Conservation (phyloP, 495 filamentous ascomycete species). For the Podospora pseudocomata region DNA sequence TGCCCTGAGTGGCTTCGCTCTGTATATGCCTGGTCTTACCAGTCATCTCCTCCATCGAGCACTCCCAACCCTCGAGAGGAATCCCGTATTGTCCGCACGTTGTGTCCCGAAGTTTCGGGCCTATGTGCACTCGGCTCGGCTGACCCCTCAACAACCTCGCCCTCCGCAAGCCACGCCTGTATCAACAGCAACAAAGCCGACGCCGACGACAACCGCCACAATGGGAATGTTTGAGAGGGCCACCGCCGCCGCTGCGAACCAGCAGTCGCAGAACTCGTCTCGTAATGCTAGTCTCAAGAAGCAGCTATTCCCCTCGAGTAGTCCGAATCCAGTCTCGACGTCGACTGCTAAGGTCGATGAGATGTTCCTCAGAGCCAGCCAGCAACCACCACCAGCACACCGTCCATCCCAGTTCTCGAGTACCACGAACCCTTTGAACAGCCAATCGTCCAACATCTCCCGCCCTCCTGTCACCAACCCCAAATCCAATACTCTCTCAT, state of each 20-base stretch:
- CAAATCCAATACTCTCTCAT: slow-evolving; percentile 32
- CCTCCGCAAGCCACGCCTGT: background rate
- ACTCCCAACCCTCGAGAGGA: slow-evolving; percentile 18
- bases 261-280: slow-evolving; percentile 9
- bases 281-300: slow-evolving; percentile 36
- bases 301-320: slow-evolving; percentile 50
- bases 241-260: slow-evolving; percentile 20
- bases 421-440: slow-evolving; percentile 14
- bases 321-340: slow-evolving; percentile 26
- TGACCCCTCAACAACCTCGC: background rate
- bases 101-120: slow-evolving; percentile 3
- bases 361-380: slow-evolving; percentile 23
- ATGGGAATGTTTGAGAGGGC: slow-evolving; percentile 27
- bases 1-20: slow-evolving; percentile 12
- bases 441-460: slow-evolving; percentile 12
- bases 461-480: slow-evolving; percentile 6
- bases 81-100: background rate
- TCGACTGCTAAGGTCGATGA: slow-evolving; percentile 31
- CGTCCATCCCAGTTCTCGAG: slow-evolving; percentile 8
- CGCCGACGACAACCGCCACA: background rate
- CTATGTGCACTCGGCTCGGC: slow-evolving; percentile 15
- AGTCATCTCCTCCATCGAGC: slow-evolving; percentile 28
- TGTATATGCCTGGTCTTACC: slow-evolving; percentile 32
- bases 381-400: background rate
- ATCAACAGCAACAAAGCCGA: background rate